Evolutionary conservation across 2,329 filamentous ascomycete genomes (phyloP), one percentile per base, ranked within the genome.

Genomic region (Lachnellula suecica): DNA sequence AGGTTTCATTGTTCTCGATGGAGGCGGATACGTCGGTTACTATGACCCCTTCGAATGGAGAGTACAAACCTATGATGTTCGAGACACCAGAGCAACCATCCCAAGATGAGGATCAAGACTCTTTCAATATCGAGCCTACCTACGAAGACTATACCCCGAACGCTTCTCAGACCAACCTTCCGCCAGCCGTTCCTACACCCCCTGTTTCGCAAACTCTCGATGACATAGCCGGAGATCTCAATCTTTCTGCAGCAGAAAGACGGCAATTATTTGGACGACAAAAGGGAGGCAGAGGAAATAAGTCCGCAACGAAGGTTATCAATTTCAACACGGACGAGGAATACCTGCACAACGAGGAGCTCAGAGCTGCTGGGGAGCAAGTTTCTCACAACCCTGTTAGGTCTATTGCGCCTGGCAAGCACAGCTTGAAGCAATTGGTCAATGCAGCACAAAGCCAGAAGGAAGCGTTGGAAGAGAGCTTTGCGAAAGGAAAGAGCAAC

Each of bases 281-380:
- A 53, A 66, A 67, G 44, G 70, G 70, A 20, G 78, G 78, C 20
- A n/a, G 59, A 52, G 27, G 66, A 66, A 24, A 40, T 23, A 49
- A 59, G 52, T 56, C 81, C n/a, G 76, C 76, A 2, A 76, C 82
- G n/a, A 85, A 82, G 40, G 79, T 96, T 34, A 79, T 92, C 58
- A 91, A 88, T 64, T 96, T 97, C 79, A 90, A 96, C 72, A 92
- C 91, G 59, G 91, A 95, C 67, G 74, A 77, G 52, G 92, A 97
- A 72, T 97, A 97, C 70, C 82, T 80, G 22, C 83, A 88, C 63
- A 97, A 97, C 69, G 89, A 96, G 72, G 78, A 79, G 60, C 68
- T 95, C 20, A 82, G 90, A 10, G 81, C 84, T 17, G 74, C 82
- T 45, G 87, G 88, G 65, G 83, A 91, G 68, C 75, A 84, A 64